Evolutionary conservation across 2,329 filamentous ascomycete genomes (phyloP).

Genomic region (Remersonia thermophila): DNA sequence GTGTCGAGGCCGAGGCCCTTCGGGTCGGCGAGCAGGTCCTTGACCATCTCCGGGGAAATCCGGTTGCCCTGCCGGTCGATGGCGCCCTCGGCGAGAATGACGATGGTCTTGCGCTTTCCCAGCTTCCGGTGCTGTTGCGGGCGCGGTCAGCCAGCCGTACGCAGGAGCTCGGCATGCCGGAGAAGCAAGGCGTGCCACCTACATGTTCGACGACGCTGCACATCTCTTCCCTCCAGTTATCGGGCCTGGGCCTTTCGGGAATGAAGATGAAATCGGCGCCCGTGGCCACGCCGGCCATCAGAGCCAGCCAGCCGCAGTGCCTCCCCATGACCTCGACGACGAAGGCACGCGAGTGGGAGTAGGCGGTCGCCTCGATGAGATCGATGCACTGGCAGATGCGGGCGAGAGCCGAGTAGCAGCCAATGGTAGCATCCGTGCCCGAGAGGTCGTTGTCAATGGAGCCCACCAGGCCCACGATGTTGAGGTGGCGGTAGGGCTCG

Average conservation of each 20-base stretch:
- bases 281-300: constrained; percentile 91
- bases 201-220: constrained; percentile 62
- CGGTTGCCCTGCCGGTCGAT: constrained; percentile 73
- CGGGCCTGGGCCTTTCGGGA: constrained; percentile 77
- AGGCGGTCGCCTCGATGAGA: constrained; percentile 90
- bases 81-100: constrained; percentile 93
- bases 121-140: constrained; percentile 61
- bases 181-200: background rate
- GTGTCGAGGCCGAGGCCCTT: constrained; percentile 75
- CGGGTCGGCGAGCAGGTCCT: constrained; percentile 70
- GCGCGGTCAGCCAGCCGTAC: background rate
- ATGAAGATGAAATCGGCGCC: constrained; percentile 96
- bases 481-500: constrained; percentile 70
- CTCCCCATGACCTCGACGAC: constrained; percentile 98
- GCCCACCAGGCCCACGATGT: constrained; percentile 91
- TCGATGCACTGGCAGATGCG: constrained; percentile 94
- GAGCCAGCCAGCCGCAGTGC: constrained; percentile 92
- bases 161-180: too few species aligned
- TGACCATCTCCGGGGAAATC: constrained; percentile 71
- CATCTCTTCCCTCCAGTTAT: constrained; percentile 87
- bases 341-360: constrained; percentile 89
- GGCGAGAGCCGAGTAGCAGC: constrained; percentile 84
- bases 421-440: constrained; percentile 93
- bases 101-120: constrained; percentile 95
- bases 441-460: constrained; percentile 98